A percentile compares a stretch with the other conserved stretches of the same genome.
Evolutionary conservation across 2,329 filamentous ascomycete species (phyloP).

Genomic region (Lachnellula cervina): DNA sequence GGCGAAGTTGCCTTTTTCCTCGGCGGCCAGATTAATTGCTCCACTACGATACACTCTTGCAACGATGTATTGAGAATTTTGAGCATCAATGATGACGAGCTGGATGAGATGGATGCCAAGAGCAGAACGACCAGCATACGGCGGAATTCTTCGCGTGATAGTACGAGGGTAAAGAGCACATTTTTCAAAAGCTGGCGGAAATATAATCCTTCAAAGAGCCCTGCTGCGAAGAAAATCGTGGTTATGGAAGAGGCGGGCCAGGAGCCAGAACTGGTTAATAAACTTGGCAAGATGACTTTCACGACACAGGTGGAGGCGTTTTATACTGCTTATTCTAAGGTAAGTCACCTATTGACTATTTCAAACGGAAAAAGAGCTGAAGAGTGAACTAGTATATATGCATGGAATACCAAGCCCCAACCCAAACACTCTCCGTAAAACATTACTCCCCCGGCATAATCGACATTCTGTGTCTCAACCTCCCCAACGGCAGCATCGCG

Average conservation of each 20-base stretch:
- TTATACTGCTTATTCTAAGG: conserved; percentile 42
- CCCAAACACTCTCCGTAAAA: conserved; percentile 35
- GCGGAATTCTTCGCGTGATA: neutral
- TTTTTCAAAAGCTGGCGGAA: conserved; percentile 28
- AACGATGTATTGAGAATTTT: conserved; percentile 49
- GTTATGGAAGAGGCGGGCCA: conserved; percentile 34
- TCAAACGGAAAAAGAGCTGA: neutral
- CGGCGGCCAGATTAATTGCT: conserved; percentile 54
- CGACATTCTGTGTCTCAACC: conserved; percentile 42
- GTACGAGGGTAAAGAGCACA: conserved; percentile 11
- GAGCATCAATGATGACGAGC: conserved; percentile 33
- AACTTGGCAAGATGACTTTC: conserved; percentile 34
- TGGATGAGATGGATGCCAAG: conserved; percentile 21
- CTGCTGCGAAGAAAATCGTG: neutral
- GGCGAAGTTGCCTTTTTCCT: conserved; percentile 50
- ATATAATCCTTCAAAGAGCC: conserved; percentile 11
- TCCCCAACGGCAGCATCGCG: conserved; percentile 30
- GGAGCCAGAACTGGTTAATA: conserved; percentile 36
- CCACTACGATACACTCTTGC: conserved; percentile 45
- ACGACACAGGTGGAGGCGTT: conserved; percentile 37
- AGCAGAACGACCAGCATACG: conserved; percentile 18
- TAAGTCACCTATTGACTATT: conserved; percentile 10
- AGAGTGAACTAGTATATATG: conserved; percentile 34
- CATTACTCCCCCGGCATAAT: conserved; percentile 45
- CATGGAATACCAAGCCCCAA: conserved; percentile 30